Evolutionary conservation across 2,329 filamentous ascomycete genomes (phyloP).

Genomic region (Calonectria ilicicola): DNA sequence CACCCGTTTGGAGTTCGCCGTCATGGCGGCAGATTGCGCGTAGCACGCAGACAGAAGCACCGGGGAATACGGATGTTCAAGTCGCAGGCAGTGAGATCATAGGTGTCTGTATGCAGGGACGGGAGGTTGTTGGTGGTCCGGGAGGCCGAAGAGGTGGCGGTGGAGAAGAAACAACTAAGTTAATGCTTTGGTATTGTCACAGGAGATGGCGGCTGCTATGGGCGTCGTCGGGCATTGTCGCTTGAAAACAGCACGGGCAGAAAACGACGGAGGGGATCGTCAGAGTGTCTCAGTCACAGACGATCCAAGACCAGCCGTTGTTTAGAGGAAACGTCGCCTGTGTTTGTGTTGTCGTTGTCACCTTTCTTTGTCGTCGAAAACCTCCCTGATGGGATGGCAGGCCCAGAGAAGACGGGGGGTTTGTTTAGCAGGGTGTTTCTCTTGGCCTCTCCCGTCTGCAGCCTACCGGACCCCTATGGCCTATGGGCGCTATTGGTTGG

Average conservation of each 20-base stretch:
- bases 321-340: conserved; percentile 15
- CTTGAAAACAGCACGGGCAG: conserved; percentile 14
- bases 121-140: not conserved
- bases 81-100: conserved; percentile 21
- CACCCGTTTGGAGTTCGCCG: conserved; percentile 65
- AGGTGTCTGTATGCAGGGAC: conserved; percentile 24
- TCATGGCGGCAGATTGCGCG: conserved; percentile 53
- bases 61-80: conserved; percentile 10
- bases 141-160: conserved; percentile 17
- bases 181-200: conserved; percentile 34
- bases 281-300: conserved; percentile 22
- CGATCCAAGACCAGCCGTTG: not conserved
- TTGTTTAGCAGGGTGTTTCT: conserved; percentile 18
- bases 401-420: conserved; percentile 16
- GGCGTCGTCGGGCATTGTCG: conserved; percentile 45
- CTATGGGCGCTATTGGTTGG: conserved; percentile 26
- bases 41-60: conserved; percentile 27
- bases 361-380: conserved; percentile 27
- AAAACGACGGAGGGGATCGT: conserved; percentile 15
- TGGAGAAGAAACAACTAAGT: conserved; percentile 22
- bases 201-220: conserved; percentile 35
- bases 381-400: conserved; percentile 38
- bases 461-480: not conserved
- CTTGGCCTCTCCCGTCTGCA: conserved; percentile 11
- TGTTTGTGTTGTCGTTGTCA: conserved; percentile 27